phyloP scores from a whole-genome alignment of 208 protist species.

The Porcisia deanei region DNA sequence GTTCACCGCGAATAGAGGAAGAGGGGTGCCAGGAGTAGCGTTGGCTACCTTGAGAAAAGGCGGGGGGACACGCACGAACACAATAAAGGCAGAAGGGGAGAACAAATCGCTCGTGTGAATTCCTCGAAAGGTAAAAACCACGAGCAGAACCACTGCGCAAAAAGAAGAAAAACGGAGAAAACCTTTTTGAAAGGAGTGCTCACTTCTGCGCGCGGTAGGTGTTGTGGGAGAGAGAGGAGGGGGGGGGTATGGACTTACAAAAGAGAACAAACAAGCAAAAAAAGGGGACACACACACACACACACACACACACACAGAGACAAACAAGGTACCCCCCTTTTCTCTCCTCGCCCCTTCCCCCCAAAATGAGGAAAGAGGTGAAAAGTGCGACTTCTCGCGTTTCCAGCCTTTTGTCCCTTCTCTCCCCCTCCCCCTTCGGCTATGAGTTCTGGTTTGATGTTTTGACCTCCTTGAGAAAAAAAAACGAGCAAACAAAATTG shows the following conservation, averaged over 20 bases:
- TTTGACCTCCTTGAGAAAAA: no score
- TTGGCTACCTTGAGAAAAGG: neutral
- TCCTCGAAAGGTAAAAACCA: neutral
- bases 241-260: no score
- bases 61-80: neutral
- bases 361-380: no score
- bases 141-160: neutral
- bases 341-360: no score
- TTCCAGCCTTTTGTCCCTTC: no score
- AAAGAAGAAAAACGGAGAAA: neutral
- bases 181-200: neutral
- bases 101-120: neutral
- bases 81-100: neutral
- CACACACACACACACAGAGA: neutral
- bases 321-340: no score
- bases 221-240: neutral
- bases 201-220: constrained; percentile 1
- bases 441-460: no score
- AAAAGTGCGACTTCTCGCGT: no score
- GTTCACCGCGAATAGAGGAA: neutral
- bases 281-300: neutral
- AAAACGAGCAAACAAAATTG: no score
- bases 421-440: no score
- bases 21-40: neutral
- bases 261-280: neutral